Base-by-base conservation (phyloP, 2,329 filamentous ascomycete genomes). In the Arachnomyces sp. region DNA sequence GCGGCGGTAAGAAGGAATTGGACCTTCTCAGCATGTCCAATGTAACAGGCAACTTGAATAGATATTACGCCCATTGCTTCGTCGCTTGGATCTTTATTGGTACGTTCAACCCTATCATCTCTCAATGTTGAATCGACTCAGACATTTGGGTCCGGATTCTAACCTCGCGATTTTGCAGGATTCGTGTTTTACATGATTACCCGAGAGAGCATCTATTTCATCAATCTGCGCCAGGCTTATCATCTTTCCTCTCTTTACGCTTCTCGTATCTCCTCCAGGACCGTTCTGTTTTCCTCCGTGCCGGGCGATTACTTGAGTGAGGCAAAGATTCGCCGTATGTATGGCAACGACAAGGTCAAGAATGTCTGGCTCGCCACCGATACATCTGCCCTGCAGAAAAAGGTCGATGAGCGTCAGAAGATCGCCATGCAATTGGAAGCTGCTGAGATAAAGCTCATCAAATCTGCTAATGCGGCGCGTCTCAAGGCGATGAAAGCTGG, bases 221-320 rank as follows among this genome's bases (percentile, higher is more conserved):
- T 95, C 69, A 94, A 93, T 55, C 67, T 96, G 38, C 84, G 89
- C 47, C 90, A 96, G 65, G 90, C 90, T 0, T 95, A 93, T 65
- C 77, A 93, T 31, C 76, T 93, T 40, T 89, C 87, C 8, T 87
- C 88, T 8, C 72, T 85, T 35, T 93, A 93, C 59, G 77, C 87
- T 39, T 83, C 82, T 54, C 84, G 89, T 42, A 80, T 95, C 34
- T 95, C 90, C 2, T 90, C 89, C 2, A 80, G 87, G 39, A 95
- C 89, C 1, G 84, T 96, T 1, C 78, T 98, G 9, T 88, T 95
- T 62, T 84, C 87, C 2, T 84, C 86, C 2, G 87, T 95, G 1
- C 90, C 90, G 2, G 67, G 79, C 14, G 69, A 79, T 6, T 94
- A 93, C 48, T 75, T 92, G 38, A 77, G 87, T 52, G 80, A 89